phyloP scores from a whole-genome alignment of 2,329 filamentous ascomycete species.

The Aspergillus terreus region DNA sequence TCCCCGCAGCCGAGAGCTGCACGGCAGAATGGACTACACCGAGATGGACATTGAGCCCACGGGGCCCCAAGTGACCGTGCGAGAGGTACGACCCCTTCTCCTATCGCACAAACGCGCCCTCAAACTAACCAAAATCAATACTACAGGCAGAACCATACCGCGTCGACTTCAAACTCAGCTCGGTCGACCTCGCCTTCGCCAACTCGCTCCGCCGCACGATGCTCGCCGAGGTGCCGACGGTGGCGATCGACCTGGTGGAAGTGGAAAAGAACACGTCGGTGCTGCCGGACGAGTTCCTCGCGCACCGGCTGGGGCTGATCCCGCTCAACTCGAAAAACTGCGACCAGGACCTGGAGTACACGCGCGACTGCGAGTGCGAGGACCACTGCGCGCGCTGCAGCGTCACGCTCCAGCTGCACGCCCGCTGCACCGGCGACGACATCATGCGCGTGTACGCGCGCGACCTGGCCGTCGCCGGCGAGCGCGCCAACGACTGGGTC shows the following conservation, averaged over 20 bases:
- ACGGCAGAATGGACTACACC: constrained; percentile 36
- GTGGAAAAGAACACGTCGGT: constrained; percentile 93
- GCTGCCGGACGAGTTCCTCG: constrained; percentile 91
- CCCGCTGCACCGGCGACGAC: constrained; percentile 77
- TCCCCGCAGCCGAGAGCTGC: constrained; percentile 19
- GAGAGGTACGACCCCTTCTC: constrained; percentile 34
- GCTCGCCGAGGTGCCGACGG: constrained; percentile 88
- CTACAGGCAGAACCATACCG: constrained; percentile 70
- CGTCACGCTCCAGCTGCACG: constrained; percentile 78
- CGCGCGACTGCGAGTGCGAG: constrained; percentile 94
- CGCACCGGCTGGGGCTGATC: constrained; percentile 85
- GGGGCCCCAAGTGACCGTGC: constrained; percentile 47
- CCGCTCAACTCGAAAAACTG: constrained; percentile 82
- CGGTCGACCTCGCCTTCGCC: constrained; percentile 85
- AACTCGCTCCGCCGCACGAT: constrained; percentile 90
- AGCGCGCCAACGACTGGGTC: constrained; percentile 68
- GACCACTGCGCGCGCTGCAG: constrained; percentile 91
- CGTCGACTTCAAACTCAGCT: constrained; percentile 87
- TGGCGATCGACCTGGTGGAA: constrained; percentile 93
- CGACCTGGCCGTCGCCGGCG: constrained; percentile 71
- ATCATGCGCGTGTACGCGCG: constrained; percentile 93
- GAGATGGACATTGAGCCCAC: constrained; percentile 48
- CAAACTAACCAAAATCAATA: background rate
- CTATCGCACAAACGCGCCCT: background rate
- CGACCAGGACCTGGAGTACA: constrained; percentile 75